Base-by-base conservation (phyloP, 805 yeast species). In the Ogataea pini region DNA sequence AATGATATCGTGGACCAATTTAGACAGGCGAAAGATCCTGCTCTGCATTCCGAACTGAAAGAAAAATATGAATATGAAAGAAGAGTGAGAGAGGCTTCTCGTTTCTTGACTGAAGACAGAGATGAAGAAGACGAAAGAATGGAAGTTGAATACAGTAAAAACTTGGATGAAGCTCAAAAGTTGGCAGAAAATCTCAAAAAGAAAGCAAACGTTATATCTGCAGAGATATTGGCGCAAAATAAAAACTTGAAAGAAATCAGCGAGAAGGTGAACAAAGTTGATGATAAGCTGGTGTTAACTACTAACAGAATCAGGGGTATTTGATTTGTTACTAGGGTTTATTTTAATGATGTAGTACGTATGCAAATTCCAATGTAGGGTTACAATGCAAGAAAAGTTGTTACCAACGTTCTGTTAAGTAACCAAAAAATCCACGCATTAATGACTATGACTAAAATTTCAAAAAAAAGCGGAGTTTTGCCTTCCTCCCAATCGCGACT, bases 81-180 rank as follows among this genome's bases (percentile, higher is more conserved):
- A 54, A 68, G 76, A 52, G 75, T 81, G 41, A 72, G 73, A 14
- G 83, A 81, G 32, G 86, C 95, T 2, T 72, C 79, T 48, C 72
- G 81, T 55, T 90, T 85, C 68, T 88, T 87, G 59, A 87, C 89
- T 58, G 97, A 89, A 62, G 86, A 86, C 42, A 65, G 61, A 17
- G 97, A 92, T 67, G 82, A 83, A 42, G 97, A 92, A 64, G 98
- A 94, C 67, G 96, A 90, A 59, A 94, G 84, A 57, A 80, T 89
- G 80, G 98, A 92, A 63, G 79, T 85, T 53, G 96, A 91, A 67
- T 80, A 90, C 57, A 91, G 90, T 46, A 71, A 78, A 54, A 94
- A 94, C 61, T 72, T 92, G 66, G 91, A 87, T 59, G 89, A 85
- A 64, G 86, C 94, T 42, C 77, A 79, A 10, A 76, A 75, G 34